Evolutionary conservation across 306 rosid genomes (phyloP), one percentile per base, ranked within the genome.

Genomic region (Prosopis cineraria): DNA sequence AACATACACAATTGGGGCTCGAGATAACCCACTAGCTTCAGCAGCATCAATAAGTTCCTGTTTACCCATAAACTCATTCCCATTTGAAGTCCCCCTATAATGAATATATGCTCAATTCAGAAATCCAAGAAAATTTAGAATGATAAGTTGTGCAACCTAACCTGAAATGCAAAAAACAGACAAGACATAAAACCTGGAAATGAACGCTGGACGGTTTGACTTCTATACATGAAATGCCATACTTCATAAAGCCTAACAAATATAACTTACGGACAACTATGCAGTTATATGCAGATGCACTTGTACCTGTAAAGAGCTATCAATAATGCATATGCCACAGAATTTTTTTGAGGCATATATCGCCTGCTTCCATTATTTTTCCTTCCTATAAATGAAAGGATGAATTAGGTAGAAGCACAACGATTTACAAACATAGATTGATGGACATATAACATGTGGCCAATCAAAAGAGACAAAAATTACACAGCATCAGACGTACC

Each of bases 21-120:
- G 89, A 81, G 97, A 91, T 58, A 95, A 90, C 40, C 96, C 97
- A 80, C 98, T 92, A 22, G 96, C 97, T 95, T 95, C 98, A 39
- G 98, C 89, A 73, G 93, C 98, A 81, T 89, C 98, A 36, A 92
- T 88, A 74, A 92, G 96, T 84, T 92, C 95, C 81, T 94, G 92
- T 83, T 95, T 95, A 75, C 53, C 90, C 98, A 95, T 95, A 81
- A 87, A 92, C 77, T 92, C 98, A 62, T 79, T 88, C 85, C 91
- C 97, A 76, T 76, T 82, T 87, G 88, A 76, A 72, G 91, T 88
- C 74, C 90, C 93, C 94, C 96, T 94, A 74, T 55, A 25, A 80
- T 75, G 36, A 68, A 72, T 53, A 56, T 48, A 70, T 33, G 79
- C 41, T 68, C 75, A 83, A 59, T 27, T 69, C 78, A 48, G 37